These are phyloP conservation scores for Spathaspora hagerdaliae DNA, from an alignment of 805 yeast genomes.

Conservation along the genomic window DNA sequence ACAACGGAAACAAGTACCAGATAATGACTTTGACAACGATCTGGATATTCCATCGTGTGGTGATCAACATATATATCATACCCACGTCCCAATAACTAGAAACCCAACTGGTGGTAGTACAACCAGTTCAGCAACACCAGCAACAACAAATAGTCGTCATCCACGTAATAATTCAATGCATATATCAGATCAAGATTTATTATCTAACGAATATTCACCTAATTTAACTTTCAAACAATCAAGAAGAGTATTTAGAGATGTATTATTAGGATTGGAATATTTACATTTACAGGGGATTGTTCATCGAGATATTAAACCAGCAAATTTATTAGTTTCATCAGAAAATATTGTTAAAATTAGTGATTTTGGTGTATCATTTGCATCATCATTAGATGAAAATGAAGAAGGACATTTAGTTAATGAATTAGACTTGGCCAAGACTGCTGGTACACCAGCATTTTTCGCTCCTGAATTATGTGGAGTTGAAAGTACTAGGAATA, in stretches of 20 bases:
- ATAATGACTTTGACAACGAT: slow-evolving; percentile 31
- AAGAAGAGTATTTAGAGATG: slow-evolving; percentile 74
- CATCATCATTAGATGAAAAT: slow-evolving; percentile 39
- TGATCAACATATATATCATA: neutral
- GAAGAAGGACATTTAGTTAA: slow-evolving; percentile 40
- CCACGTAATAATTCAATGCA: slow-evolving; percentile 5
- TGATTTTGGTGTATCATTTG: slow-evolving; percentile 95
- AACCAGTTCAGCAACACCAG: neutral
- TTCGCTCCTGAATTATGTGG: slow-evolving; percentile 90
- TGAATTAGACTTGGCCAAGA: slow-evolving; percentile 85
- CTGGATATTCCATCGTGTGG: slow-evolving; percentile 45
- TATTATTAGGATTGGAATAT: slow-evolving; percentile 83
- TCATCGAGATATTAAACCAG: slow-evolving; percentile 95
- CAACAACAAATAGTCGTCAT: neutral
- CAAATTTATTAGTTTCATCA: slow-evolving; percentile 70
- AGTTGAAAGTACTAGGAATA: slow-evolving; percentile 23
- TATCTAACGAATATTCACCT: slow-evolving; percentile 43
- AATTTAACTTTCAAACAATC: slow-evolving; percentile 63
- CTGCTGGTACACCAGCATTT: slow-evolving; percentile 97
- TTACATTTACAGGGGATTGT: slow-evolving; percentile 86
- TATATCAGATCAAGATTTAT: slow-evolving; percentile 15
- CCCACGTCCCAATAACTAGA: neutral
- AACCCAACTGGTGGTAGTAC: neutral
- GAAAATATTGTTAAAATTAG: slow-evolving; percentile 81
- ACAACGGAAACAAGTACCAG: neutral